phyloP scores from a whole-genome alignment of 768 basidiomycete species.

The Macrolepiota fuliginosa region DNA sequence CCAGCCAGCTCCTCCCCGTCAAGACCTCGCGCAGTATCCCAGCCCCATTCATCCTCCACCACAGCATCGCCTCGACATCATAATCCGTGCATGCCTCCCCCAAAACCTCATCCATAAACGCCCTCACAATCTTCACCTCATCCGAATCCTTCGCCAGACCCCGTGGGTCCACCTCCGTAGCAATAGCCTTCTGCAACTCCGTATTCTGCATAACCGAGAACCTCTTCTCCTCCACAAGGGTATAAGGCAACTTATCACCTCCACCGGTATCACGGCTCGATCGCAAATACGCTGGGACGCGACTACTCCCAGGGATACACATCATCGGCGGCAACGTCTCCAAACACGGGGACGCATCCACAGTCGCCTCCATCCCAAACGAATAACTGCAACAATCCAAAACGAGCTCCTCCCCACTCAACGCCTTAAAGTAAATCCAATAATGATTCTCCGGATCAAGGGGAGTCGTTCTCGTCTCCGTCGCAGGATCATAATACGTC shows the following conservation, averaged over 20 bases:
- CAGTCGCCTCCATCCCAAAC: constrained; percentile 2
- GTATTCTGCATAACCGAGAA: constrained; percentile 16
- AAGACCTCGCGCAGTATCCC: neutral
- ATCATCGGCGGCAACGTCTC: neutral
- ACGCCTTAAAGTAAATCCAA: constrained; percentile 47
- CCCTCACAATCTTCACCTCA: neutral
- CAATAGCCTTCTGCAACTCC: neutral
- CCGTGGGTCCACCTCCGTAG: neutral
- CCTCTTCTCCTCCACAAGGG: constrained; percentile 9
- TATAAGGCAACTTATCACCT: neutral
- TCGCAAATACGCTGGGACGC: neutral
- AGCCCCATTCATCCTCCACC: neutral
- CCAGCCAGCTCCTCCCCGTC: neutral
- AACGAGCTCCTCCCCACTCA: constrained; percentile 36
- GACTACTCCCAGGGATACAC: neutral
- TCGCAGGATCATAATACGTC: constrained; percentile 22
- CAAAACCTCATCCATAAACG: constrained; percentile 11
- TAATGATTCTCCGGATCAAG: constrained; percentile 46
- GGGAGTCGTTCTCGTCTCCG: constrained; percentile 31
- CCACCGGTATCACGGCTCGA: neutral
- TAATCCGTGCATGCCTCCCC: neutral
- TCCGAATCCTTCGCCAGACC: neutral
- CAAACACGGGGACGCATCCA: neutral
- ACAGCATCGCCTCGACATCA: neutral
- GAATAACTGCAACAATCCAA: constrained; percentile 28